A percentile compares a stretch with the other conserved stretches of the same genome.
phyloP scores from a whole-genome alignment of 2,329 filamentous ascomycete genomes.

The Colletotrichum siamense region DNA sequence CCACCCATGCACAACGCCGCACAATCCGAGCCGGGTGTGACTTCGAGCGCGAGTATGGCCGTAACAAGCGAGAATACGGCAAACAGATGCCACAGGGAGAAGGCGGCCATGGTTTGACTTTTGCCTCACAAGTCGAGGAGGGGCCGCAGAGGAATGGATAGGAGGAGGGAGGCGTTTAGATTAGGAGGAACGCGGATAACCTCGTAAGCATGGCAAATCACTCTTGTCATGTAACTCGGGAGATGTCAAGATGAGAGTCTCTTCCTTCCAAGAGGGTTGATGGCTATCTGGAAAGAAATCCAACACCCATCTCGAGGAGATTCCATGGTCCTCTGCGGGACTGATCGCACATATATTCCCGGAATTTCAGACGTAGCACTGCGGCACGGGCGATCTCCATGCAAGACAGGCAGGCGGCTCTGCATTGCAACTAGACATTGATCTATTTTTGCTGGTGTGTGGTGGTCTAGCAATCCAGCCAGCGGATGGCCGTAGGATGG shows the following conservation, averaged over 20 bases:
- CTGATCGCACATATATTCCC: background rate
- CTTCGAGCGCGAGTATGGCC: conserved; percentile 40
- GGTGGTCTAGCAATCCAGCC: no score
- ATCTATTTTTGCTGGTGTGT: conserved; percentile 1
- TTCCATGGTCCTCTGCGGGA: no score
- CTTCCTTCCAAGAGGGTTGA: no score
- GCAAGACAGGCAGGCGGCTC: conserved; percentile 18
- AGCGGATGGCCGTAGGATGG: no score
- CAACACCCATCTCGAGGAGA: no score
- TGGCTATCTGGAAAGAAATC: no score
- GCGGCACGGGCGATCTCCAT: background rate
- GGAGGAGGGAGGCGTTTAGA: no score
- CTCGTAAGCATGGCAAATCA: background rate
- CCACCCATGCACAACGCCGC: conserved; percentile 51
- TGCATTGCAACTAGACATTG: background rate
- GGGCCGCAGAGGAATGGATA: no score
- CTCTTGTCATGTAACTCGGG: background rate
- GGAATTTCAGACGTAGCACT: background rate
- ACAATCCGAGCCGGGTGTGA: conserved; percentile 58
- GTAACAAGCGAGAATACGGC: conserved; percentile 21
- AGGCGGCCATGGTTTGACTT: background rate
- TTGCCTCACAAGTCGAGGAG: no score
- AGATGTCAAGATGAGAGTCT: no score
- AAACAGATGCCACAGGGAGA: background rate
- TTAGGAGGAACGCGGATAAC: background rate